Conservation (phyloP, 1,284 basidiomycete genomes). For the Trichosporon faecale region DNA sequence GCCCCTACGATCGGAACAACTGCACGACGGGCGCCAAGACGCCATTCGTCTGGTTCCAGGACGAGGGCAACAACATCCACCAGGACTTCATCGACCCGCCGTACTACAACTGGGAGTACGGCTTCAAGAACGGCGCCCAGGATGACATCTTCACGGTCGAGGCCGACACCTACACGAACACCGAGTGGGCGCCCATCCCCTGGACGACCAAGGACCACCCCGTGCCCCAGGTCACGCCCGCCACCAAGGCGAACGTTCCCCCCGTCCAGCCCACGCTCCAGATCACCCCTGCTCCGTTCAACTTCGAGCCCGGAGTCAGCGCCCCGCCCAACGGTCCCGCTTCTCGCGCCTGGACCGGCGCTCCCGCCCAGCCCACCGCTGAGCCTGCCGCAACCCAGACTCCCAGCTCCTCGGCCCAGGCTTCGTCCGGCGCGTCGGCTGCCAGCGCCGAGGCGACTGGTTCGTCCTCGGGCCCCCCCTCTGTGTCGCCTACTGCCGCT, state of each 20-base stretch:
- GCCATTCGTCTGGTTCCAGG: slow-evolving; percentile 6
- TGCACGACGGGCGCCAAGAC: slow-evolving; percentile 14
- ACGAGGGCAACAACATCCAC: slow-evolving; percentile 10
- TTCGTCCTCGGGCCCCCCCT: neutral
- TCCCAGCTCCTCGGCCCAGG: neutral
- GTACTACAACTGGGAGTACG: slow-evolving; percentile 14
- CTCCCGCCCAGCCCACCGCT: neutral
- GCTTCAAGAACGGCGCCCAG: slow-evolving; percentile 15
- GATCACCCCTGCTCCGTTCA: neutral
- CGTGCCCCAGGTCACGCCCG: neutral
- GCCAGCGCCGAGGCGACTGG: neutral
- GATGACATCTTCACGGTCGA: slow-evolving; percentile 12
- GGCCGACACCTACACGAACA: neutral
- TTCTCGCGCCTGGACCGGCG: neutral
- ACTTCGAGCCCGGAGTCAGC: neutral
- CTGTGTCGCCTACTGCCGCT: neutral
- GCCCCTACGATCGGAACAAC: slow-evolving; percentile 17
- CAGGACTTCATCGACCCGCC: slow-evolving; percentile 12
- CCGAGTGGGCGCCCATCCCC: neutral
- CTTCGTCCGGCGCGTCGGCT: neutral
- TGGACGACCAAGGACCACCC: neutral
- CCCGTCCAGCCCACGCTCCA: neutral
- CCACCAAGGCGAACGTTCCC: neutral
- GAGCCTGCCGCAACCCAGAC: neutral
- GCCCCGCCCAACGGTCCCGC: neutral